Conservation (phyloP, 164 flowering plant genomes). For the Protea cynaroides region DNA sequence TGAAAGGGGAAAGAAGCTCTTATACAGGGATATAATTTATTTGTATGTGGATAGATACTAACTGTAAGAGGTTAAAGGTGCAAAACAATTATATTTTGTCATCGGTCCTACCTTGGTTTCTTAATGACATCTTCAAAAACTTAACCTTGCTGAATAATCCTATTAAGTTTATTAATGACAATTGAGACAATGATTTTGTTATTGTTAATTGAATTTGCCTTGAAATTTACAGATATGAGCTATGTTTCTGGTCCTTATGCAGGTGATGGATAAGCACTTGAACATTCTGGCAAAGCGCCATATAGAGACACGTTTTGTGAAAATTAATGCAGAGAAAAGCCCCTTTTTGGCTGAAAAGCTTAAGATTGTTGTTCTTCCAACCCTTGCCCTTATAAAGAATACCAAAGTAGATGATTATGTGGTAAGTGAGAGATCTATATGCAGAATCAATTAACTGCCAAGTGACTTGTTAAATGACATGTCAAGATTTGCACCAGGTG, state of each 20-base stretch:
- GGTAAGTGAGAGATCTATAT: conserved; percentile 37
- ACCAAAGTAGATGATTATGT: conserved; percentile 97
- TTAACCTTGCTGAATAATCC: not conserved
- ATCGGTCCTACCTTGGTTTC: not conserved
- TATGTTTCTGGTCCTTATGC: conserved; percentile 19
- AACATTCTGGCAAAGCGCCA: conserved; percentile 71
- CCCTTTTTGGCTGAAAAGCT: conserved; percentile 89
- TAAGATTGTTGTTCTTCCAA: conserved; percentile 84
- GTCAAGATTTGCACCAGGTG: conserved; percentile 37
- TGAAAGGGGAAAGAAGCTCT: too few relatives aligned
- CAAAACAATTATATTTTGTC: too few relatives aligned
- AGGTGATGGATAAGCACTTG: conserved; percentile 97
- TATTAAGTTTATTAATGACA: not conserved
- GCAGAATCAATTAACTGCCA: not conserved
- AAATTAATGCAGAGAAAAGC: conserved; percentile 90
- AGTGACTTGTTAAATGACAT: not conserved
- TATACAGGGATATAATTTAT: too few relatives aligned
- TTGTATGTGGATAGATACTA: too few relatives aligned
- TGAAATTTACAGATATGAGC: not conserved
- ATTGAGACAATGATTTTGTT: not conserved
- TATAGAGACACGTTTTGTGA: conserved; percentile 91
- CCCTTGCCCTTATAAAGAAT: conserved; percentile 87
- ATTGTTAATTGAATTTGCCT: not conserved
- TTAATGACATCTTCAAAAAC: not conserved
- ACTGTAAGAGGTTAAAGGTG: too few relatives aligned